Percentiles rank a stretch among this genome's conserved stretches.
Conservation (phyloP, 495 filamentous ascomycete genomes). For the Talaromyces wortmannii region DNA sequence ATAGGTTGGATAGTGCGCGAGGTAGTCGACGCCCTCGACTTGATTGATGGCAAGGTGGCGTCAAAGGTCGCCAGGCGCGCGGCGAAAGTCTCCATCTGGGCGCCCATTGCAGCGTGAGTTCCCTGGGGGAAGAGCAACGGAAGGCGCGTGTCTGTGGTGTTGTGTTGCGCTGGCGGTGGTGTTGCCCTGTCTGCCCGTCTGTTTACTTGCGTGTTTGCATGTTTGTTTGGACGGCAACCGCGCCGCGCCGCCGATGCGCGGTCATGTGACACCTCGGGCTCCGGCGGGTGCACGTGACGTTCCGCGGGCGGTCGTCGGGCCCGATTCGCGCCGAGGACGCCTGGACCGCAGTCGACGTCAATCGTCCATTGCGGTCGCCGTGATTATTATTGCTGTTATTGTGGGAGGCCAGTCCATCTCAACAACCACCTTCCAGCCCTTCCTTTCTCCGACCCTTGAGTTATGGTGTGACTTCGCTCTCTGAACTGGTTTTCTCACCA, state of each 20-base stretch:
- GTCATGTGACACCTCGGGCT: not conserved
- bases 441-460: no score
- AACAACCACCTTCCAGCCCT: no score
- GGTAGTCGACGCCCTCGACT: slow-evolving; percentile 57
- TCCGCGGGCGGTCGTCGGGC: not conserved
- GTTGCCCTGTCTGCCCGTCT: not conserved
- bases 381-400: no score
- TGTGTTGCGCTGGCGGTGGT: not conserved
- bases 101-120: slow-evolving; percentile 15
- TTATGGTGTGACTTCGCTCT: no score
- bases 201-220: not conserved
- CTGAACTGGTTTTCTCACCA: no score
- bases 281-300: not conserved
- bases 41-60: slow-evolving; percentile 46
- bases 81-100: slow-evolving; percentile 54
- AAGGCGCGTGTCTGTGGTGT: not conserved
- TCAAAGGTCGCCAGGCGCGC: slow-evolving; percentile 74
- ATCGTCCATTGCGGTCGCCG: no score
- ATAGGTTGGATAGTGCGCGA: slow-evolving; percentile 54
- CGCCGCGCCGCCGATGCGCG: not conserved
- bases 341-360: no score
- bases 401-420: no score
- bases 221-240: not conserved
- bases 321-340: no score
- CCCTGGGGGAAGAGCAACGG: no score